These are phyloP conservation scores for Rugonectria rugulosa DNA, from an alignment of 2,329 filamentous ascomycete genomes.

Conservation along the genomic window DNA sequence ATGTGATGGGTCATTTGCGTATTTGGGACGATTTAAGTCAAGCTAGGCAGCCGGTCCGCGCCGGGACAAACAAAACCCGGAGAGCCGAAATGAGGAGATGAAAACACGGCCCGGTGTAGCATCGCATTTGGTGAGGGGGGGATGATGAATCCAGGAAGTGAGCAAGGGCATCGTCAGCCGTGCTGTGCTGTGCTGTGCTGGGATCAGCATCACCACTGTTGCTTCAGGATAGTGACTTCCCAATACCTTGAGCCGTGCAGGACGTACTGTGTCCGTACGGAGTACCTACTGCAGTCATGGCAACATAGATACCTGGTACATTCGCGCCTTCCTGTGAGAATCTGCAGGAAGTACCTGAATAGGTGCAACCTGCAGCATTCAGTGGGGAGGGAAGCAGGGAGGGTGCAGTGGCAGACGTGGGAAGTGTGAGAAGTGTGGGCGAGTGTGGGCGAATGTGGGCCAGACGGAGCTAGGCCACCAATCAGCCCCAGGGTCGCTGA, in stretches of 20 bases:
- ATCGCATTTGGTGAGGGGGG: not conserved
- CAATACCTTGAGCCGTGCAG: no score
- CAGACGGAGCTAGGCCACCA: constrained; percentile 4
- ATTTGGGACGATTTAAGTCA: no score
- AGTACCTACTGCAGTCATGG: no score
- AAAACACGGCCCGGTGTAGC: not conserved
- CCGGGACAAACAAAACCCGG: constrained; percentile 1
- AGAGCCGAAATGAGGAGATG: not conserved
- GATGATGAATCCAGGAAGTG: no score
- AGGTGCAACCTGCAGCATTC: constrained; percentile 10
- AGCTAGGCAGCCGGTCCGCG: not conserved
- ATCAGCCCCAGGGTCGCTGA: constrained; percentile 7
- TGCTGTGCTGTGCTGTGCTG: not conserved
- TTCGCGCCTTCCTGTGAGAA: not conserved
- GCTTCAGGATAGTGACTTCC: no score
- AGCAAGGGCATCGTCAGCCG: no score
- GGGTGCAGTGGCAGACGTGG: constrained; percentile 4
- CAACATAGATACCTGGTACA: no score
- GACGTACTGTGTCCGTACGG: no score
- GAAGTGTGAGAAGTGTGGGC: no score
- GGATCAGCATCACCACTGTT: no score
- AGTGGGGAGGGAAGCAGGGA: not conserved
- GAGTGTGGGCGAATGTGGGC: no score
- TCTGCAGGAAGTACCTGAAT: constrained; percentile 6
- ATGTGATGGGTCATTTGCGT: no score